Percentiles rank a stretch among this genome's conserved stretches.
Evolutionary conservation across 2,329 filamentous ascomycete species (phyloP).

Genomic region (Trichoderma sp.): DNA sequence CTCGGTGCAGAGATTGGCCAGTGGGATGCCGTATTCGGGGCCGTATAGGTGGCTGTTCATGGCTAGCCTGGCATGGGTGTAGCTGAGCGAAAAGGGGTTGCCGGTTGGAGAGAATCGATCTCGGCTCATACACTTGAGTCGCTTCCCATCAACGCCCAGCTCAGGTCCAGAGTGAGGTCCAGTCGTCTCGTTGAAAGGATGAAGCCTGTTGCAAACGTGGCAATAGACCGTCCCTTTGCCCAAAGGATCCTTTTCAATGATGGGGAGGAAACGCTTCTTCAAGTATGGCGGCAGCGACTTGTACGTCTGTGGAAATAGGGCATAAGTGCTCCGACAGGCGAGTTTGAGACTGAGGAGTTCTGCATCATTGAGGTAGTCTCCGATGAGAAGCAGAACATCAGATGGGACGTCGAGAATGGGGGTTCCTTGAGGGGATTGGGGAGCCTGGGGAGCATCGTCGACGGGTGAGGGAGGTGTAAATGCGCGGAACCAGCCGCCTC

Average conservation of each 20-base stretch:
- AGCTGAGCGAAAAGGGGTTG: conserved; percentile 24
- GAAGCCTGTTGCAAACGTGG: conserved; percentile 23
- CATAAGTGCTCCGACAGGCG: conserved; percentile 20
- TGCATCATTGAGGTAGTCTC: conserved; percentile 23
- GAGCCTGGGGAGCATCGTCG: not conserved
- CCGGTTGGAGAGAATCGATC: conserved; percentile 24
- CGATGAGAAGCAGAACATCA: conserved; percentile 23
- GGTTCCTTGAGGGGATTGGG: not conserved
- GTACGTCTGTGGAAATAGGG: conserved; percentile 2
- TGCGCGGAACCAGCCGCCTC: conserved; percentile 14
- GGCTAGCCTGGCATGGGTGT: conserved; percentile 24
- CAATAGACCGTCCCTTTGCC: conserved; percentile 24
- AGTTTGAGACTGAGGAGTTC: conserved; percentile 22
- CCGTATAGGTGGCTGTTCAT: conserved; percentile 27
- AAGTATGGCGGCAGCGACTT: conserved; percentile 13
- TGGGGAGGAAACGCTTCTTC: conserved; percentile 19
- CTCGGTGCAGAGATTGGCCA: conserved; percentile 21
- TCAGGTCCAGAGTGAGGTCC: conserved; percentile 16
- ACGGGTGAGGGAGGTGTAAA: conserved; percentile 3
- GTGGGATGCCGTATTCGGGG: conserved; percentile 22
- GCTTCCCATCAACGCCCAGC: not conserved
- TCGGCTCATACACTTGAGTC: conserved; percentile 17
- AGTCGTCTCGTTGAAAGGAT: conserved; percentile 20
- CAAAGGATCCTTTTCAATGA: conserved; percentile 23
- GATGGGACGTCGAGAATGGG: conserved; percentile 22